Conservation (phyloP, 139 green algal genomes). For the Desmodesmus armatus region DNA sequence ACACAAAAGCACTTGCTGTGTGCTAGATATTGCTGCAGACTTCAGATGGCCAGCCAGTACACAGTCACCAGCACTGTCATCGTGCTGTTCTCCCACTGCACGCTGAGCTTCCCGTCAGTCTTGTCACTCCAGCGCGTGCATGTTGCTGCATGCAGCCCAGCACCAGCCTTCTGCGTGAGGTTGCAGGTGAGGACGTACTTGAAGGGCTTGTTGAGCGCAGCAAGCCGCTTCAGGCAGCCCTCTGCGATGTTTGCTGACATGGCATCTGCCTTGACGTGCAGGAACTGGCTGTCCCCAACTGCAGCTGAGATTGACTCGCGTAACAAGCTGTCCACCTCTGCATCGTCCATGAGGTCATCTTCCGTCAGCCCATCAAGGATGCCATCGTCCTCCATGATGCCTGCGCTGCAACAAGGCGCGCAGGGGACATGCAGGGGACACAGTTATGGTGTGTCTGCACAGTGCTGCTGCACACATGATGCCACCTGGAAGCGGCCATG, state of each 20-base stretch:
- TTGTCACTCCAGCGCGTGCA: slow-evolving; percentile 86
- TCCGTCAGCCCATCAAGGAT: slow-evolving; percentile 66
- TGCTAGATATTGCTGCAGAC: neutral
- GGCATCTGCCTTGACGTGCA: slow-evolving; percentile 75
- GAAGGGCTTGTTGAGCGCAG: slow-evolving; percentile 84
- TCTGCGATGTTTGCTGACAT: slow-evolving; percentile 86
- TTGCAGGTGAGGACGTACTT: slow-evolving; percentile 86
- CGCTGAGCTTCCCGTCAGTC: slow-evolving; percentile 86
- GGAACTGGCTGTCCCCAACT: slow-evolving; percentile 79
- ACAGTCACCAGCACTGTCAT: slow-evolving; percentile 85
- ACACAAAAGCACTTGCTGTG: neutral
- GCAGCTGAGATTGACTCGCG: slow-evolving; percentile 64
- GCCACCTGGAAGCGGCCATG: too few species aligned
- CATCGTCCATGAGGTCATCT: slow-evolving; percentile 88
- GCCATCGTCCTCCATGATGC: slow-evolving; percentile 17
- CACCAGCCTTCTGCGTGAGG: slow-evolving; percentile 84
- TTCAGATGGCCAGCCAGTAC: slow-evolving; percentile 83
- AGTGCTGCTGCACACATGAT: too few species aligned
- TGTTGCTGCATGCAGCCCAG: slow-evolving; percentile 83
- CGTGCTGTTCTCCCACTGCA: slow-evolving; percentile 88
- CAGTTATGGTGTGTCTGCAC: too few species aligned
- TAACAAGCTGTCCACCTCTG: slow-evolving; percentile 87
- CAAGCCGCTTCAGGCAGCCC: slow-evolving; percentile 82
- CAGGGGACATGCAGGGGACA: too few species aligned
- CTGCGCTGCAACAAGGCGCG: too few species aligned